Percentiles rank a stretch among this genome's conserved stretches.
Evolutionary conservation across 345 rosid genomes (phyloP).

Genomic region (Durio zibethinus): DNA sequence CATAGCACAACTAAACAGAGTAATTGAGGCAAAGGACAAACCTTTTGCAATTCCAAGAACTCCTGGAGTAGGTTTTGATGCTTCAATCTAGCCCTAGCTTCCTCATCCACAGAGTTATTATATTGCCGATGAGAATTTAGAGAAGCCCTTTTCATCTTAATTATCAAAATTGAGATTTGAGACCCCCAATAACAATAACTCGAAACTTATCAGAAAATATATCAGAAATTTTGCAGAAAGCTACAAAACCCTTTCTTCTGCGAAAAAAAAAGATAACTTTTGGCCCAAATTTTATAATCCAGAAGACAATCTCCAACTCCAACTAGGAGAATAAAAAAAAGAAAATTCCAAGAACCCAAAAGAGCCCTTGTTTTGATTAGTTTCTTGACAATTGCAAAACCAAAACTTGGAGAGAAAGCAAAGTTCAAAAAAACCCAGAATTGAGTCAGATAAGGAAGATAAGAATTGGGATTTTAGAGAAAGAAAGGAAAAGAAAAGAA

Average conservation of each 20-base stretch:
- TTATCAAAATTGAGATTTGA: constrained; percentile 16
- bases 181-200: background rate
- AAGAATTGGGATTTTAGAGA: background rate
- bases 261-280: constrained; percentile 1
- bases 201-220: background rate
- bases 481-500: constrained; percentile 5
- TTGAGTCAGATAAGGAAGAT: background rate
- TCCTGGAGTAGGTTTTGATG: constrained; percentile 33
- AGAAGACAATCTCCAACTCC: background rate
- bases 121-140: constrained; percentile 11
- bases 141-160: constrained; percentile 29
- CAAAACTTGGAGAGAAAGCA: background rate
- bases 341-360: constrained; percentile 1
- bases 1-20: background rate
- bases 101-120: constrained; percentile 16
- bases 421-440: constrained; percentile 8
- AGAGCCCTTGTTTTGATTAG: background rate
- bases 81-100: constrained; percentile 22
- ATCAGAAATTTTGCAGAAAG: background rate
- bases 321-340: constrained; percentile 11
- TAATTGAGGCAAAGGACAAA: constrained; percentile 9
- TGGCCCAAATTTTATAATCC: background rate
- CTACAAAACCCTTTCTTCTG: too few relatives aligned
- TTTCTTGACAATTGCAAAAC: background rate
- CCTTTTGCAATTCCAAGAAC: constrained; percentile 40